A percentile compares a stretch with the other conserved stretches of the same genome.
Evolutionary conservation across 2,329 filamentous ascomycete species (phyloP).

Genomic region (Penicillium verrucosum): DNA sequence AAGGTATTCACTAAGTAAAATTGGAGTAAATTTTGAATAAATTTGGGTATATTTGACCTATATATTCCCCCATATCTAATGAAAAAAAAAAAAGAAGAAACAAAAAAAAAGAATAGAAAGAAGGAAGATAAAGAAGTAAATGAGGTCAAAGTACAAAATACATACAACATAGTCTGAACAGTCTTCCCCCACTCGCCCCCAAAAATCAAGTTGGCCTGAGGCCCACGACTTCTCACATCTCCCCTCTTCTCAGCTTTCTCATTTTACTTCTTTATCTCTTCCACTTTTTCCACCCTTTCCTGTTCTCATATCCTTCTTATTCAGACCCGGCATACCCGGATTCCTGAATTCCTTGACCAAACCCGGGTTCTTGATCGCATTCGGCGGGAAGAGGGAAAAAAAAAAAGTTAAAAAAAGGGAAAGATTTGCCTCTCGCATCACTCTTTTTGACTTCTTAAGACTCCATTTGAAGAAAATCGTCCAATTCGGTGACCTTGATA

Average conservation of each 20-base stretch:
- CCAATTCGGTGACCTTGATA: background rate
- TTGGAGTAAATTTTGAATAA: too few species aligned
- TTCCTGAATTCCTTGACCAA: constrained; percentile 2
- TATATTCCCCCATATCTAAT: background rate
- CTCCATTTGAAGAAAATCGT: background rate
- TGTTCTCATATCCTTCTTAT: background rate
- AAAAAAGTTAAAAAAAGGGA: constrained; percentile 24
- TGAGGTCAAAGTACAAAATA: background rate
- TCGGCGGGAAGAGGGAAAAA: constrained; percentile 10
- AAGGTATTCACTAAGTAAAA: background rate
- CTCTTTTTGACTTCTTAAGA: constrained; percentile 15
- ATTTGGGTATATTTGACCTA: background rate
- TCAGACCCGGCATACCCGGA: background rate
- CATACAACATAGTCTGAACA: too few species aligned
- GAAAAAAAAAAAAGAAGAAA: background rate
- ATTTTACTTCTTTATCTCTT: background rate
- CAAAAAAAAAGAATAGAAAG: background rate
- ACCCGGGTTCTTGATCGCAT: constrained; percentile 15
- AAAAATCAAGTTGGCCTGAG: constrained; percentile 17
- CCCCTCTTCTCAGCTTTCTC: constrained; percentile 13
- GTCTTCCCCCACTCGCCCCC: constrained; percentile 5
- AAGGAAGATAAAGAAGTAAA: background rate
- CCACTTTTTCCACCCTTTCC: background rate
- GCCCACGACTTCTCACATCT: constrained; percentile 14
- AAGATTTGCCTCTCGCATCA: constrained; percentile 33